Conservation (phyloP, 192 early-diverging fungal species). For the Coemansia guatemalensis region DNA sequence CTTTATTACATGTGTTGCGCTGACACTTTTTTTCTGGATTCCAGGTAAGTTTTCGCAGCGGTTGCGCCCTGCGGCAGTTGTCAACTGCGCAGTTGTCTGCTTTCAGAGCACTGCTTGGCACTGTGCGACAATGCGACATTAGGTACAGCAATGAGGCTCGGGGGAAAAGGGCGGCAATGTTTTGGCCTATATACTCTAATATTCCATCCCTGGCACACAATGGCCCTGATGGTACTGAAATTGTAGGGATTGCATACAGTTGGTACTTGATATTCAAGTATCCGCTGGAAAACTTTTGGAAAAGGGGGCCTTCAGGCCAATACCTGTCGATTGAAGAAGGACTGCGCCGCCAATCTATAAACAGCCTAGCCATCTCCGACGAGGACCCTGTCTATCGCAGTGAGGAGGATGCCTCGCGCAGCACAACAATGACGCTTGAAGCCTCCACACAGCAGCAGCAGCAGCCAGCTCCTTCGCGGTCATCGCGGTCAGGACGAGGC, state of each 20-base stretch:
- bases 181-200: constrained; percentile 2
- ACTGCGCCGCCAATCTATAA: constrained; percentile 42
- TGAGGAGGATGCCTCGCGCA: constrained; percentile 36
- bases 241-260: constrained; percentile 45
- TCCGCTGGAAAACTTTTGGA: constrained; percentile 44
- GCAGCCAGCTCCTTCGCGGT: constrained; percentile 2
- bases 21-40: constrained; percentile 69
- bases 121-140: not conserved
- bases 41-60: constrained; percentile 53
- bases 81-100: not conserved
- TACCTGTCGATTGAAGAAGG: constrained; percentile 50
- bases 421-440: constrained; percentile 40
- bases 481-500: constrained; percentile 3
- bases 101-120: not conserved
- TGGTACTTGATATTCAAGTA: constrained; percentile 52
- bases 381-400: constrained; percentile 23
- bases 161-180: not conserved
- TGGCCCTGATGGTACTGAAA: not conserved
- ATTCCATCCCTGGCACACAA: not conserved
- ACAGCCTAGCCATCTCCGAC: constrained; percentile 14
- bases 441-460: constrained; percentile 14
- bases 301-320: constrained; percentile 13
- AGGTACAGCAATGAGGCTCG: not conserved
- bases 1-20: constrained; percentile 65
- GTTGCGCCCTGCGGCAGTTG: not conserved